Evolutionary conservation across 208 protist genomes (phyloP).

Genomic region (Kentomonas sorsogonicus): DNA sequence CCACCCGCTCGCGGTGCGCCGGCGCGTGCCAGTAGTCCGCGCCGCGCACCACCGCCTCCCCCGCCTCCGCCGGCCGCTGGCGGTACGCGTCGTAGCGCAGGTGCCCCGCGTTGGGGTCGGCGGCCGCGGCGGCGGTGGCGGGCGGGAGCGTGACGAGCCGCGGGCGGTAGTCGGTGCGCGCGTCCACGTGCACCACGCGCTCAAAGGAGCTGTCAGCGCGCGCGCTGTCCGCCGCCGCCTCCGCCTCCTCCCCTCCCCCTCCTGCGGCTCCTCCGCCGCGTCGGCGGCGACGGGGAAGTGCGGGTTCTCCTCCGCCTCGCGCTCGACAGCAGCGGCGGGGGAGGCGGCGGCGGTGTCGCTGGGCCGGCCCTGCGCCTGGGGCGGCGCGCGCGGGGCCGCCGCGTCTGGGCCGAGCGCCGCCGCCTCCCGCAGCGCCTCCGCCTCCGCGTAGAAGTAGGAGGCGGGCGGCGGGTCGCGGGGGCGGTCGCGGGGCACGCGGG

Average conservation of each 20-base stretch:
- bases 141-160: constrained; percentile 9
- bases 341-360: background rate
- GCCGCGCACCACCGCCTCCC: constrained; percentile 43
- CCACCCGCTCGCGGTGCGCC: constrained; percentile 38
- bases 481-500: constrained; percentile 16
- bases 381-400: background rate
- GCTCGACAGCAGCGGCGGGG: constrained; percentile 6
- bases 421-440: constrained; percentile 45
- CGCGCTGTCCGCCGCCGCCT: background rate
- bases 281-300: constrained; percentile 38
- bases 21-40: constrained; percentile 65
- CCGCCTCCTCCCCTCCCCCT: background rate
- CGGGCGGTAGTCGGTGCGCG: constrained; percentile 35
- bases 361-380: too few species aligned
- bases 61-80: constrained; percentile 47
- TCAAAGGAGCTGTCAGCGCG: constrained; percentile 7
- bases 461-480: constrained; percentile 27
- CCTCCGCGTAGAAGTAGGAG: constrained; percentile 48
- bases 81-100: constrained; percentile 62
- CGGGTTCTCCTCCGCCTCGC: constrained; percentile 47
- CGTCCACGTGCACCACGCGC: constrained; percentile 32
- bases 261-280: background rate
- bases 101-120: constrained; percentile 14
- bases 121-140: constrained; percentile 6
- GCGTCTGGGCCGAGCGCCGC: constrained; percentile 16